Evolutionary conservation across 805 yeast genomes (phyloP), one percentile per base, ranked within the genome.

Genomic region (Candida bentonensis): DNA sequence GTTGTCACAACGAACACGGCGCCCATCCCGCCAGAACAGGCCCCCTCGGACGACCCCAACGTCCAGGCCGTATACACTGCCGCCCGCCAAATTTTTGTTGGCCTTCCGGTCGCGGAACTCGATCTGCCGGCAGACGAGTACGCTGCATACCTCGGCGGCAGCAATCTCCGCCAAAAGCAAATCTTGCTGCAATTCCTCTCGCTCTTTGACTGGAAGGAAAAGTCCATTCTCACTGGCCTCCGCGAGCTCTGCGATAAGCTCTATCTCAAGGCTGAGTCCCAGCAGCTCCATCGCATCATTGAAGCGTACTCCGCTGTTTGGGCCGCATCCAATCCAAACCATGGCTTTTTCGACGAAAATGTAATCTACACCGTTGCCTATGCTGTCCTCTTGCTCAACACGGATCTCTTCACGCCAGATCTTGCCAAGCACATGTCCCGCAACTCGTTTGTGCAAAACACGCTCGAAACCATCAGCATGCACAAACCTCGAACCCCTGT

Each of bases 211-310:
- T 73, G 72, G 44, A 62, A 70, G 59, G 68, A 70, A 41, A 53
- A 65, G n/a, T 72, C 74, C 46, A 61, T 85, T 40, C 62, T 83
- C 36, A 59, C 61, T 2, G 67, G 86, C 1, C 67, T 86, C 15
- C 64, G 86, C 25, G 59, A 60, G 40, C 63, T 85, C 25, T 84
- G 94, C 51, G 69, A 72, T 30, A 73, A 69, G 50, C 56, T 85
- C n/a, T 81, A 79, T 60, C 69, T 86, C 53, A 76, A 76, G 54
- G 95, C 89, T 4, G 95, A 86, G 61, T 77, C 92, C 2, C 88
- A 82, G 53, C 82, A 80, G 53, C 76, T 85, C 43, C 92, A 84
- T 60, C 70, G 83, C 42, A 72, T 85, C 23, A 63, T 86, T 45
- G 79, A 81, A 39, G 69, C 78, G 2, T 79, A 83, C 55, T 73